Evolutionary conservation across 164 flowering plant genomes (phyloP).

Genomic region (Macadamia integrifolia): DNA sequence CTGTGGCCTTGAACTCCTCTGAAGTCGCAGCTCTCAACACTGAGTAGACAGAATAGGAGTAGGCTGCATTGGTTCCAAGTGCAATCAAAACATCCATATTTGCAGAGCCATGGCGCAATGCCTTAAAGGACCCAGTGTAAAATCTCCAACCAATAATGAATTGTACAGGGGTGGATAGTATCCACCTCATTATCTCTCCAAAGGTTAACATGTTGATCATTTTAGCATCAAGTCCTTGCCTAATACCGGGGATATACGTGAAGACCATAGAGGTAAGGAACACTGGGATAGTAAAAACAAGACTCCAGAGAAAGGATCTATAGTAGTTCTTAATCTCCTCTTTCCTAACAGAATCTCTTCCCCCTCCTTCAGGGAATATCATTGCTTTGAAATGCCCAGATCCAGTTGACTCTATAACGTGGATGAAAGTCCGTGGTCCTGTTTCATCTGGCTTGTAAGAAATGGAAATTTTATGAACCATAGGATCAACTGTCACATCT

Average conservation of each 20-base stretch:
- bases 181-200: conserved; percentile 75
- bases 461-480: conserved; percentile 40
- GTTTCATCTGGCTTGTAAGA: conserved; percentile 65
- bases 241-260: conserved; percentile 65
- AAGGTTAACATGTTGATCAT: conserved; percentile 62
- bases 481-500: conserved; percentile 32
- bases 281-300: conserved; percentile 72
- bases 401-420: conserved; percentile 55
- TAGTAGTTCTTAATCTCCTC: conserved; percentile 59
- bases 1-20: conserved; percentile 42
- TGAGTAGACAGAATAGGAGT: conserved; percentile 80
- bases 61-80: conserved; percentile 87
- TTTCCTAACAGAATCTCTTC: conserved; percentile 36
- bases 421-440: conserved; percentile 68
- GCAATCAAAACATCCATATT: conserved; percentile 97
- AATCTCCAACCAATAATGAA: conserved; percentile 81
- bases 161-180: conserved; percentile 80
- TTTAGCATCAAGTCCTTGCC: conserved; percentile 42
- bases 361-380: conserved; percentile 50
- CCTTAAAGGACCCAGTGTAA: conserved; percentile 73
- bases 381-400: conserved; percentile 49
- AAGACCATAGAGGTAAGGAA: conserved; percentile 80
- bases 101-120: conserved; percentile 69
- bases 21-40: conserved; percentile 65
- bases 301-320: conserved; percentile 66